Evolutionary conservation across 2,329 filamentous ascomycete genomes (phyloP).

Genomic region (Chalaropsis ovoidea): DNA sequence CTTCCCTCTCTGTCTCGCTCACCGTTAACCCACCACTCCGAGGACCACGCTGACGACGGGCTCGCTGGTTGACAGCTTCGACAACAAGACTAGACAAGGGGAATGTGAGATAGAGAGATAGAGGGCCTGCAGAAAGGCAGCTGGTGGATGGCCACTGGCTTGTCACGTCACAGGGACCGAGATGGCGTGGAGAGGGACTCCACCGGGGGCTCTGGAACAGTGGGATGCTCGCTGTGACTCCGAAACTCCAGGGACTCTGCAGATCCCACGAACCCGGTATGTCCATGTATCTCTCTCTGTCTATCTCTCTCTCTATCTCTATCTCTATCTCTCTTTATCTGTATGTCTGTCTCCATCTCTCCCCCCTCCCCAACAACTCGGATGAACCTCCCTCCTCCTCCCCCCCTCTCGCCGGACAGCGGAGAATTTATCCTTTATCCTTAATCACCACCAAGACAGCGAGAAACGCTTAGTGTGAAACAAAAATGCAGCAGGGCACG

Average conservation of each 20-base stretch:
- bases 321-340: background rate
- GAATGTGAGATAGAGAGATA: background rate
- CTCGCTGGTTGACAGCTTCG: background rate
- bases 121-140: background rate
- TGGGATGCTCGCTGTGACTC: background rate
- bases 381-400: background rate
- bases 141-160: no score
- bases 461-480: background rate
- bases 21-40: background rate
- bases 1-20: background rate
- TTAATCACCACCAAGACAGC: background rate
- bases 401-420: background rate
- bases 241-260: background rate
- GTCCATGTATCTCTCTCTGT: background rate
- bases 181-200: no score
- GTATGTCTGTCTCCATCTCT: background rate
- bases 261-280: background rate
- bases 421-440: constrained; percentile 2
- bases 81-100: no score
- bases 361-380: background rate
- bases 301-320: background rate
- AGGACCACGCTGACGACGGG: background rate
- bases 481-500: background rate
- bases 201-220: no score
- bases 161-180: no score